Conservation (phyloP, 176 grass and related monocot genomes). For the sorghum (Sorghum bicolor) region Sorghum_bicolor_NCBIv3 NC_012872.2:4028001-4028500, state of each 20-base stretch:
- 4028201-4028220: slow-evolving; percentile 42
- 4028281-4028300: slow-evolving; percentile 34
- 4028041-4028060: slow-evolving; percentile 59
- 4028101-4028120: slow-evolving; percentile 84
- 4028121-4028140: slow-evolving; percentile 72
- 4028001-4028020: slow-evolving; percentile 66
- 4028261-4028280: slow-evolving; percentile 61
- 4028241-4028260: slow-evolving; percentile 94
- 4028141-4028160: slow-evolving; percentile 43
- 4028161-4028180: slow-evolving; percentile 60
- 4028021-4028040: slow-evolving; percentile 77
- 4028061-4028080: slow-evolving; percentile 34
- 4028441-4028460: slow-evolving; percentile 87
- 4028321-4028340: slow-evolving; percentile 79
- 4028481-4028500: slow-evolving; percentile 80
- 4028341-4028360: slow-evolving; percentile 60
- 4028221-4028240: slow-evolving; percentile 49
- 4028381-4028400: slow-evolving; percentile 14
- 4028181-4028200: slow-evolving; percentile 82
- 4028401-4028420: slow-evolving; percentile 89
- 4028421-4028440: slow-evolving; percentile 72
- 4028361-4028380: slow-evolving; percentile 55
- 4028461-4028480: slow-evolving; percentile 88
- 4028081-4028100: slow-evolving; percentile 61
- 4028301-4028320: slow-evolving; percentile 50